These are phyloP conservation scores for Fusarium siculi DNA, from an alignment of 2,329 filamentous ascomycete genomes.

Conservation along the genomic window DNA sequence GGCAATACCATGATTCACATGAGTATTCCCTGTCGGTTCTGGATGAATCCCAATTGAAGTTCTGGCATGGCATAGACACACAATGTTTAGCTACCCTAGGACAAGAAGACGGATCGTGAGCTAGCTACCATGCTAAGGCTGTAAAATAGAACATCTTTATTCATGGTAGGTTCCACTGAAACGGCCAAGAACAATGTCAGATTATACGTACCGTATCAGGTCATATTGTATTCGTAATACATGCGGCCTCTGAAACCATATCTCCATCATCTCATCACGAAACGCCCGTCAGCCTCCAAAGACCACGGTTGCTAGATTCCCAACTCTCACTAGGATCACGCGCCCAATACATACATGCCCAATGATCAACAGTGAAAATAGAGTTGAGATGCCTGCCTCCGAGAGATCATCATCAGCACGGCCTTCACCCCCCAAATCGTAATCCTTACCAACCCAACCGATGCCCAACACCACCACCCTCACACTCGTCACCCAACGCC, in stretches of 20 bases:
- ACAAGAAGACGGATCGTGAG: not conserved
- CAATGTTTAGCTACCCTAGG: slow-evolving; percentile 11
- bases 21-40: not conserved
- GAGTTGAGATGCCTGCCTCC: slow-evolving; percentile 12
- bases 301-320: not conserved
- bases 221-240: slow-evolving; percentile 6
- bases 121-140: not conserved
- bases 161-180: not conserved
- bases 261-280: slow-evolving; percentile 2
- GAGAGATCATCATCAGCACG: slow-evolving; percentile 24
- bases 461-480: slow-evolving; percentile 39
- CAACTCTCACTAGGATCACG: not conserved
- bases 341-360: slow-evolving; percentile 6
- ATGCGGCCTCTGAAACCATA: not conserved
- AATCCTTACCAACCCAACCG: slow-evolving; percentile 25
- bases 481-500: slow-evolving; percentile 36
- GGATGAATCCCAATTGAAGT: not conserved
- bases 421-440: slow-evolving; percentile 13
- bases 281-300: not conserved
- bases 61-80: not conserved
- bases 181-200: not conserved
- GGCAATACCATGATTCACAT: not conserved
- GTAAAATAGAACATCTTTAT: not conserved
- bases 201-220: slow-evolving; percentile 1
- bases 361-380: not conserved